A percentile compares a stretch with the other conserved stretches of the same genome.
Conservation (phyloP, 352 stramenopile species). For the Phytophthora multivora region DNA sequence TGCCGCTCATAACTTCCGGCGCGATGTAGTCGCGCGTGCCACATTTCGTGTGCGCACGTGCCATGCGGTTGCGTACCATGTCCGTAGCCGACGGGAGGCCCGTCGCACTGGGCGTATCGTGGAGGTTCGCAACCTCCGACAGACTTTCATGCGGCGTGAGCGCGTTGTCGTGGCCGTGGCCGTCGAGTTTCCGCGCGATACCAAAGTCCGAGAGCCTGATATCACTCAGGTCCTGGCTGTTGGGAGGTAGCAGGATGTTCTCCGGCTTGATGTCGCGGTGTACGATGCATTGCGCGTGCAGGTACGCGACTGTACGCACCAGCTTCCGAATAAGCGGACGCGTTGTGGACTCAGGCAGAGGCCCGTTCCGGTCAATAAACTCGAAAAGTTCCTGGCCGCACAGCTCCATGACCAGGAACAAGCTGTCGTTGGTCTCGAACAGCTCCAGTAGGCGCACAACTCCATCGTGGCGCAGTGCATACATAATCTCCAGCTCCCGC, state of each 20-base stretch:
- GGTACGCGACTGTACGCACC: slow-evolving; percentile 80
- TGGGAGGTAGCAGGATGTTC: slow-evolving; percentile 72
- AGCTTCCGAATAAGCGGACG: slow-evolving; percentile 73
- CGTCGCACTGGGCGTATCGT: slow-evolving; percentile 33
- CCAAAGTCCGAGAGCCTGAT: slow-evolving; percentile 88
- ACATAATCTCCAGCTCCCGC: slow-evolving; percentile 89
- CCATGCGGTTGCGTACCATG: slow-evolving; percentile 71
- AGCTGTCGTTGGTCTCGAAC: slow-evolving; percentile 71
- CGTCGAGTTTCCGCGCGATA: slow-evolving; percentile 77
- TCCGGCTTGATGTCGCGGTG: slow-evolving; percentile 89
- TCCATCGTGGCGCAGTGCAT: slow-evolving; percentile 68
- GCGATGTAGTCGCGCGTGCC: slow-evolving; percentile 86
- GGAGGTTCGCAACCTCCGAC: slow-evolving; percentile 64
- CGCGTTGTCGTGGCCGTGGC: slow-evolving; percentile 49
- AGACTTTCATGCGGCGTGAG: slow-evolving; percentile 79
- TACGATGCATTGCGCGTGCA: slow-evolving; percentile 84
- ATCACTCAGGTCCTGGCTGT: slow-evolving; percentile 64
- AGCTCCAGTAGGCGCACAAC: slow-evolving; percentile 82
- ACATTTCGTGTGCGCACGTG: slow-evolving; percentile 79
- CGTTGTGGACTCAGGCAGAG: slow-evolving; percentile 68
- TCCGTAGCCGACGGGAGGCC: slow-evolving; percentile 23
- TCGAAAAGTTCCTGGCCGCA: slow-evolving; percentile 84
- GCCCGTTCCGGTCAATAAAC: slow-evolving; percentile 77
- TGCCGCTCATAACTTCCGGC: slow-evolving; percentile 86
- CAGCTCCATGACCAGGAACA: slow-evolving; percentile 87